Evolutionary conservation across 164 flowering plant genomes (phyloP), one percentile per base, ranked within the genome.

Genomic region (Piper betle): DNA sequence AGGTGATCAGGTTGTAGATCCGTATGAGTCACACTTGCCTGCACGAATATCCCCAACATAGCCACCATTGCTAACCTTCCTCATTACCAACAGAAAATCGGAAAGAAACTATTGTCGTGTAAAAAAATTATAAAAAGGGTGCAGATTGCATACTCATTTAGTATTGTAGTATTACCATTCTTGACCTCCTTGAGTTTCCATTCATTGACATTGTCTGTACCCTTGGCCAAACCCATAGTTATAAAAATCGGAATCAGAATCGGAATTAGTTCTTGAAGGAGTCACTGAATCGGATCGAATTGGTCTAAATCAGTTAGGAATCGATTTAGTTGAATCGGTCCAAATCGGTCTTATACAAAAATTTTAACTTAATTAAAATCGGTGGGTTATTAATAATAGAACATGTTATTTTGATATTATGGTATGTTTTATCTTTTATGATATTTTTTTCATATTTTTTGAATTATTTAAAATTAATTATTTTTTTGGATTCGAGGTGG

Each of bases 111-210:
- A 16, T 53, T 20, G 19, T 12, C 55, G 4, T 53, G n/a, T 53
- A 2, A 53, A n/a, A 53, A 53, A n/a, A n/a, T n/a, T n/a, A n/a
- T n/a, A n/a, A n/a, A n/a, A n/a, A n/a, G n/a, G n/a, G n/a, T 5
- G 55, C 4, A 12, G 4, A 53, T 5, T 53, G 55, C 18, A 53
- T n/a, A 16, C 6, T 53, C 17, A 39, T 19, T 3, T 33, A 20
- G 58, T 19, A 5, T 4, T 16, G 11, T 7, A 62, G 62, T 46
- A 33, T 10, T 57, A 88, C 97, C 97, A 64, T 91, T 91, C 74
- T 91, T 91, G 16, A 88, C 87, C 80, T 91, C 98, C 72, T 88
- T 88, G 55, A 88, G 91, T 75, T 87, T 91, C 96, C 76, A 82
- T 1, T 75, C 87, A 16, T 76, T 79, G 55, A 88, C 92, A 52